Percentiles rank a stretch among this genome's conserved stretches.
These are phyloP conservation scores for Backusella psychrophila DNA, from an alignment of 192 early-diverging fungal species.

Conservation along the genomic window DNA sequence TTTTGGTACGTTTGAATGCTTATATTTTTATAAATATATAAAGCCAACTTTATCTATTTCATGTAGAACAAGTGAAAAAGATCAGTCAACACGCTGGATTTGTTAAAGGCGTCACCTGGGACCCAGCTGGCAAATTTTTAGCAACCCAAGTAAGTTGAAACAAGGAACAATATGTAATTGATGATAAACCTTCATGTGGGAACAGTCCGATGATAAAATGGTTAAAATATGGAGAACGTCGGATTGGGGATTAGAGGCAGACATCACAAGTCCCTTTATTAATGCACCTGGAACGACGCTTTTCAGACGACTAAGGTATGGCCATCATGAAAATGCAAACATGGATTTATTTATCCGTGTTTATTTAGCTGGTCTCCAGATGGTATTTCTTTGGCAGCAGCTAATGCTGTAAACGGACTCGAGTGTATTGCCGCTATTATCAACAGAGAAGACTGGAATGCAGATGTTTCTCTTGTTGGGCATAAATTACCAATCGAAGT, in stretches of 20 bases:
- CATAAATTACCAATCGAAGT: constrained; percentile 88
- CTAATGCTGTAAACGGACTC: constrained; percentile 84
- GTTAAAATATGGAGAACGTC: constrained; percentile 84
- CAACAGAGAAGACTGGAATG: constrained; percentile 70
- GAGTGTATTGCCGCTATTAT: constrained; percentile 83
- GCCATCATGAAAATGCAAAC: too few relatives aligned
- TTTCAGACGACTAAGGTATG: constrained; percentile 80
- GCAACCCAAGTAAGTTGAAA: constrained; percentile 69
- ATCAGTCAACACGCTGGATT: constrained; percentile 79
- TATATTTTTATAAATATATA: neutral
- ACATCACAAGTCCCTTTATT: constrained; percentile 70
- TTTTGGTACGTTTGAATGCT: constrained; percentile 54
- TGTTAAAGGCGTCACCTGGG: constrained; percentile 96
- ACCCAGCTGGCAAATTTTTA: constrained; percentile 91
- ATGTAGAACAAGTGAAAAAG: constrained; percentile 52
- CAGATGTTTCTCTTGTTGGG: constrained; percentile 83
- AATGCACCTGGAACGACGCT: constrained; percentile 86
- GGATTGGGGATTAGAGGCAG: constrained; percentile 82
- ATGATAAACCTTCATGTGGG: neutral
- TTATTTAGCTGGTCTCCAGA: constrained; percentile 87
- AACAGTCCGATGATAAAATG: constrained; percentile 86
- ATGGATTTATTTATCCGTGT: neutral
- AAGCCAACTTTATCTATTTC: neutral
- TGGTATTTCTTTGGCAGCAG: constrained; percentile 82
- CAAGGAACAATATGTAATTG: neutral